Base-by-base conservation (phyloP, 1,139 yeast genomes). In the Kodamaea plutei region DNA sequence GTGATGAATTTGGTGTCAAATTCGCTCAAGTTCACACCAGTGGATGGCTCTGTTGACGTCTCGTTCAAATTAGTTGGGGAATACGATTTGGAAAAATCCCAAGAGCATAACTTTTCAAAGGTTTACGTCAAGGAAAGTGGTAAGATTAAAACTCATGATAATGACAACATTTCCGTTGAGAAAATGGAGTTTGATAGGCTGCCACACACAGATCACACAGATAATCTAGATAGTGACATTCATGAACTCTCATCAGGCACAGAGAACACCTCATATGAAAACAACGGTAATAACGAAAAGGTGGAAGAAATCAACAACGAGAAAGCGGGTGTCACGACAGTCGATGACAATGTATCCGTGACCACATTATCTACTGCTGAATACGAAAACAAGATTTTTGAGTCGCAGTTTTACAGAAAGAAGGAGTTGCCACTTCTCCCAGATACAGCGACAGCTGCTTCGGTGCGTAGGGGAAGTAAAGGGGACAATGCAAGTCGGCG, bases 1-100 rank as follows among this genome's bases (percentile, higher is more conserved):
- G 79, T 88, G 8, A 81, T 85, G 84, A 89, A 89, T 46, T 61
- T 89, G 36, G 88, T 88, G 2, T 83, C 94, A 9, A 89, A 87
- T 53, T 82, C 95, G 0, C 60, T 89, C 41, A 89, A 89, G 49
- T 89, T 89, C 48, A 88, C 96, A 0, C 95, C 95, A 0, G 79
- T 76, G 12, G 87, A 85, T 40, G 96, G 96, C 2, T 69, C 73
- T 10, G 94, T 91, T 10, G 71, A 72, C 17, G 91, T 88, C 2
- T 54, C 71, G 0, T 73, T 85, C 40, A 73, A 69, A 41, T 56
- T 82, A n/a, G 41, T 80, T 16, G 93, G 93, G 14, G 84, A 78
- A 48, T 82, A 82, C 49, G 93, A 84, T 47, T 67, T 43, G n/a
- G 56, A 45, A 14, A 48, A 49, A 22, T 61, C 71, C 2, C 47